Evolutionary conservation across 192 early-diverging fungal species (phyloP).

Genomic region (Dimargaris cristalligena): DNA sequence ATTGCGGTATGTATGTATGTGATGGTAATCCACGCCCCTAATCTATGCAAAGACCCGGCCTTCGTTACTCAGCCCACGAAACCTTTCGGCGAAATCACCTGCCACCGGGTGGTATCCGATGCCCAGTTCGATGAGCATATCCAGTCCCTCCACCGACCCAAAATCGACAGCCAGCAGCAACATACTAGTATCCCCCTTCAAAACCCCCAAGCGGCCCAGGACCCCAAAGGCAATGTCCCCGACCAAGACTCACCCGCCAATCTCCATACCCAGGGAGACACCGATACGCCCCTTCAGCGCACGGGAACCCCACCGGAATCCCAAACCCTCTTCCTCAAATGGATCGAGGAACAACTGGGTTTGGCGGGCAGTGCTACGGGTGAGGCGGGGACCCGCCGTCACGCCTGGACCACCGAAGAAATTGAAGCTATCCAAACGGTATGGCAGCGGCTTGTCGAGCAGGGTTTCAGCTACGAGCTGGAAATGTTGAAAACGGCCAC

Average conservation of each 20-base stretch:
- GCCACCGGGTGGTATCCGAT: conserved; percentile 43
- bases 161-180: not conserved
- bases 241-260: no score
- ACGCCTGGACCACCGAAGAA: not conserved
- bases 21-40: conserved; percentile 55
- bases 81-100: conserved; percentile 37
- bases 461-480: not conserved
- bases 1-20: conserved; percentile 53
- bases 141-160: not conserved
- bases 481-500: not conserved
- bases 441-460: not conserved
- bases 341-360: not conserved
- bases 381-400: not conserved
- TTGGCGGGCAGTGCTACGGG: not conserved
- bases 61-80: conserved; percentile 26
- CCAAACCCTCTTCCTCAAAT: not conserved
- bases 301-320: not conserved
- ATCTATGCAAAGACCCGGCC: conserved; percentile 45
- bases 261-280: not conserved
- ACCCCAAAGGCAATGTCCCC: not conserved
- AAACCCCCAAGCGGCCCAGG: not conserved
- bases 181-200: not conserved
- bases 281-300: not conserved
- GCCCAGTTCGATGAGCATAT: conserved; percentile 19
- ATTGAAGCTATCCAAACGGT: conserved; percentile 4